A percentile compares a stretch with the other conserved stretches of the same genome.
Conservation (phyloP, 352 stramenopile genomes). For the Globisporangium solare region DNA sequence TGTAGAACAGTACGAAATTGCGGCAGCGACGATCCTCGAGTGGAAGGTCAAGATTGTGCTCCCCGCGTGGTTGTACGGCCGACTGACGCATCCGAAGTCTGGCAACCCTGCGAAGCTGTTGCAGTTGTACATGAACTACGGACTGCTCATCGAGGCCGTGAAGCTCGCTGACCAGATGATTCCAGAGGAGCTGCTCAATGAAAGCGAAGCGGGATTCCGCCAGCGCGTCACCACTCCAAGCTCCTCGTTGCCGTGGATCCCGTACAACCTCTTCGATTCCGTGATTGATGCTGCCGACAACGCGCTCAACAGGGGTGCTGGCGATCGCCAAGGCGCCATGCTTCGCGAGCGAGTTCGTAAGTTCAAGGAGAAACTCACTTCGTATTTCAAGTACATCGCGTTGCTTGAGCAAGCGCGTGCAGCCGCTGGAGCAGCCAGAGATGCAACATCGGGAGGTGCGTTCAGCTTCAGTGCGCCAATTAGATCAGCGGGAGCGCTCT, state of each 20-base stretch:
- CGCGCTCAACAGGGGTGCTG: conserved; percentile 22
- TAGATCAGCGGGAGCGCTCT: conserved; percentile 2
- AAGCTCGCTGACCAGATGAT: conserved; percentile 44
- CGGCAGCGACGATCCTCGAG: conserved; percentile 46
- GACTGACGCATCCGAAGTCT: conserved; percentile 25
- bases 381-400: conserved; percentile 50
- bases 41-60: conserved; percentile 65
- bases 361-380: conserved; percentile 34
- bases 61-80: conserved; percentile 49
- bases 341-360: conserved; percentile 29
- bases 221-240: conserved; percentile 24
- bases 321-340: conserved; percentile 4
- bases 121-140: conserved; percentile 50
- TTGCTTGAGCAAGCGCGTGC: conserved; percentile 51
- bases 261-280: conserved; percentile 62
- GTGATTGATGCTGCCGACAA: conserved; percentile 45
- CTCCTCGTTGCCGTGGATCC: conserved; percentile 50
- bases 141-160: conserved; percentile 58
- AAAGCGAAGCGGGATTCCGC: conserved; percentile 32
- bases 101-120: conserved; percentile 61
- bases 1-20: conserved; percentile 51
- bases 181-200: conserved; percentile 29
- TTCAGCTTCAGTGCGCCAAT: conserved; percentile 14
- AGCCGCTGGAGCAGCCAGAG: conserved; percentile 34
- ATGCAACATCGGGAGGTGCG: conserved; percentile 12